Percentiles rank a stretch among this genome's conserved stretches.
phyloP scores from a whole-genome alignment of 2,329 filamentous ascomycete species.

The Penicillium sp. region DNA sequence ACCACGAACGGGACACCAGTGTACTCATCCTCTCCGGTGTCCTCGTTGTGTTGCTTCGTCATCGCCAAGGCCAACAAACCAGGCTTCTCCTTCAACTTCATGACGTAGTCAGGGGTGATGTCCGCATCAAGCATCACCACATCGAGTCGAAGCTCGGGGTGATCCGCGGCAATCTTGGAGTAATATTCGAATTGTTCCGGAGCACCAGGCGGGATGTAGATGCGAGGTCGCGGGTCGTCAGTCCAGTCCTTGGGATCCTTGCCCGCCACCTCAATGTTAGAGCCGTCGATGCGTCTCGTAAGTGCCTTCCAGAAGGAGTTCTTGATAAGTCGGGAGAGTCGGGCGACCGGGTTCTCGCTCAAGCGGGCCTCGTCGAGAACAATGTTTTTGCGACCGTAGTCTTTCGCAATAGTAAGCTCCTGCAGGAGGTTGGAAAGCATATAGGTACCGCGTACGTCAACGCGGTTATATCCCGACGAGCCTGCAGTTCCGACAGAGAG shows the following conservation, averaged over 20 bases:
- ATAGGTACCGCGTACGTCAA: constrained; percentile 93
- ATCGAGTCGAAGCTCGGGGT: constrained; percentile 83
- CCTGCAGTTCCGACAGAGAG: constrained; percentile 80
- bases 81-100: constrained; percentile 81
- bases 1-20: constrained; percentile 93
- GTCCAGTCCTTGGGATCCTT: constrained; percentile 96
- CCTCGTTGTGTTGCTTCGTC: constrained; percentile 70
- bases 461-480: constrained; percentile 82
- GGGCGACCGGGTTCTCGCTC: constrained; percentile 92
- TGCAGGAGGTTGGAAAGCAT: constrained; percentile 96
- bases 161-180: constrained; percentile 71
- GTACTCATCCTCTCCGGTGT: constrained; percentile 69
- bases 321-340: constrained; percentile 81
- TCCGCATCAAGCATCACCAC: constrained; percentile 72
- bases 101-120: constrained; percentile 79
- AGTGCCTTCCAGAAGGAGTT: constrained; percentile 92
- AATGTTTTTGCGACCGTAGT: constrained; percentile 85
- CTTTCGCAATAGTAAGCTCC: constrained; percentile 88
- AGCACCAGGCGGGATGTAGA: constrained; percentile 83
- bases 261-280: constrained; percentile 76
- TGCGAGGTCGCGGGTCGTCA: constrained; percentile 79
- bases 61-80: constrained; percentile 89
- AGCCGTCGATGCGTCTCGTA: constrained; percentile 86
- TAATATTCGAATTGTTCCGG: constrained; percentile 93
- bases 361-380: constrained; percentile 87